A percentile compares a stretch with the other conserved stretches of the same genome.
phyloP scores from a whole-genome alignment of 176 grass and related monocot genomes.

The Sorghum bicolor region DNA sequence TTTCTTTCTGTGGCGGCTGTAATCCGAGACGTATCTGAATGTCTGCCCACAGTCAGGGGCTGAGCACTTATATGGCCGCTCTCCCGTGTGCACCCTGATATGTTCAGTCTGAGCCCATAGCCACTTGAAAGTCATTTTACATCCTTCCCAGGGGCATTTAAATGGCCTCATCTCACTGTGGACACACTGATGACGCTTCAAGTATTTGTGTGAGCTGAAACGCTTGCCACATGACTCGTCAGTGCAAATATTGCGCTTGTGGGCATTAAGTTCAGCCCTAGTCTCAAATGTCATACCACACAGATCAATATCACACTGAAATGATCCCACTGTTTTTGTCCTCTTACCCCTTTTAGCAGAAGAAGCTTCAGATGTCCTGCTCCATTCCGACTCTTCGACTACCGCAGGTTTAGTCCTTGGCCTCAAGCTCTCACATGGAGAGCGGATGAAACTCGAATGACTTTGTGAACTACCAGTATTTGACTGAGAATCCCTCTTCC shows the following conservation, averaged over 20 bases:
- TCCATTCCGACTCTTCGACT: constrained; percentile 6
- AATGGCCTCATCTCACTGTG: constrained; percentile 68
- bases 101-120: constrained; percentile 76
- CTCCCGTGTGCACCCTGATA: constrained; percentile 62
- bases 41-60: constrained; percentile 49
- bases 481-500: constrained; percentile 25
- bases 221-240: constrained; percentile 66
- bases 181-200: constrained; percentile 61
- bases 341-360: constrained; percentile 18
- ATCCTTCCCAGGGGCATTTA: constrained; percentile 77
- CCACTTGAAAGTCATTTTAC: constrained; percentile 73
- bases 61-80: constrained; percentile 55
- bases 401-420: constrained; percentile 43
- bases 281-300: constrained; percentile 48
- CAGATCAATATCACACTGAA: constrained; percentile 43
- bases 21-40: constrained; percentile 74
- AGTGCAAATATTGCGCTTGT: constrained; percentile 60
- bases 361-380: background rate
- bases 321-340: background rate
- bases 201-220: constrained; percentile 66
- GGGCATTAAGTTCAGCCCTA: constrained; percentile 49
- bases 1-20: constrained; percentile 67
- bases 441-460: constrained; percentile 48
- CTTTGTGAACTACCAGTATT: constrained; percentile 11
- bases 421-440: constrained; percentile 84